These are phyloP conservation scores for Cyclotella baltica DNA, from an alignment of 108 stramenopile genomes.

Conservation along the genomic window DNA sequence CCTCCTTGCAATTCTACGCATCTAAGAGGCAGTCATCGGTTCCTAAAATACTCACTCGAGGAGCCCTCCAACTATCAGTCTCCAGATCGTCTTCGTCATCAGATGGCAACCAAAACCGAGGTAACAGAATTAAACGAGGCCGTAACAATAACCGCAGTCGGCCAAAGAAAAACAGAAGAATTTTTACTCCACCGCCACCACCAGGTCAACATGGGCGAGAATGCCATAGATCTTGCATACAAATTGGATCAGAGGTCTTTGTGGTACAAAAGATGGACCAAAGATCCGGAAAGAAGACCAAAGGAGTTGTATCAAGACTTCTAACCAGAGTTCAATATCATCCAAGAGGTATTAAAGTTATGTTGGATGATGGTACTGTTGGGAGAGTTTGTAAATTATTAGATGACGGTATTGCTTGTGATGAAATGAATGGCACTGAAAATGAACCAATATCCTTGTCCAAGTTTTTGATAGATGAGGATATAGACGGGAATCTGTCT, in stretches of 20 bases:
- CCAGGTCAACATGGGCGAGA: constrained; percentile 17
- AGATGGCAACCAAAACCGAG: neutral
- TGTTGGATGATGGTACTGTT: constrained; percentile 24
- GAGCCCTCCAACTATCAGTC: too few species aligned
- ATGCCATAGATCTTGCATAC: constrained; percentile 9
- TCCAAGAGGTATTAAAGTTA: constrained; percentile 39
- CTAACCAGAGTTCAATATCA: constrained; percentile 25
- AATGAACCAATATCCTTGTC: neutral
- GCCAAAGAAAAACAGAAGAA: neutral
- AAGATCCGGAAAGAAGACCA: constrained; percentile 25
- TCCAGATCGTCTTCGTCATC: too few species aligned
- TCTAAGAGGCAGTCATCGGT: too few species aligned
- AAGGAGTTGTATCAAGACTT: constrained; percentile 18
- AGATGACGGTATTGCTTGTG: neutral
- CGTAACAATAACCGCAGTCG: neutral
- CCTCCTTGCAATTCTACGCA: too few species aligned
- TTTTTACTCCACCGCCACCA: neutral
- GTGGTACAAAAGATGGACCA: constrained; percentile 33
- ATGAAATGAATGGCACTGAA: neutral
- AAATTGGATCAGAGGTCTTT: neutral
- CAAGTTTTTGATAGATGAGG: neutral
- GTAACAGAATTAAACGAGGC: neutral
- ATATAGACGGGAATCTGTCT: neutral
- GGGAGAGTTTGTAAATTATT: constrained; percentile 18
- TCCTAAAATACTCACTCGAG: too few species aligned